phyloP scores from a whole-genome alignment of 2,329 filamentous ascomycete species.

The Trichoderma sp. region DNA sequence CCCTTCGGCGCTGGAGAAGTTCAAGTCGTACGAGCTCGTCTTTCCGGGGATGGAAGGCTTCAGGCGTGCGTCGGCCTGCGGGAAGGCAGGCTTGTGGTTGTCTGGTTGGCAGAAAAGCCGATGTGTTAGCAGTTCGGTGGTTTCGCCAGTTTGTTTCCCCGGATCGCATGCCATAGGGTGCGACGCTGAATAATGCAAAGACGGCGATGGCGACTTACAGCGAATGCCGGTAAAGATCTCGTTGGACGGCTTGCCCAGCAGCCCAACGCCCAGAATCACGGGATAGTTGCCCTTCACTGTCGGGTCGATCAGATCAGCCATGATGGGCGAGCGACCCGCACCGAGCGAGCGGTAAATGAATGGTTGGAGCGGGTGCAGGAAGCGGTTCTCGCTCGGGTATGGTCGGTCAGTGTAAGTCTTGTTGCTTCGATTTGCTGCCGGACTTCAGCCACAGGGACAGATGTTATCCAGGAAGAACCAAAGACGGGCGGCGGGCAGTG shows the following conservation, averaged over 20 bases:
- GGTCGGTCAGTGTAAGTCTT: neutral
- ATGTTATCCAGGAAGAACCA: neutral
- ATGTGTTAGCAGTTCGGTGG: constrained; percentile 4
- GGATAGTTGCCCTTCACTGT: constrained; percentile 65
- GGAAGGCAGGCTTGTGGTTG: constrained; percentile 63
- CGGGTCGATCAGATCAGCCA: constrained; percentile 57
- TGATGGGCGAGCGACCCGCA: constrained; percentile 5
- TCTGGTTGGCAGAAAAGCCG: constrained; percentile 47
- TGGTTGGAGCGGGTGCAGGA: neutral
- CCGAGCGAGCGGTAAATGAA: constrained; percentile 7
- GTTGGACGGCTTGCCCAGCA: constrained; percentile 59
- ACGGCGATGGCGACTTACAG: constrained; percentile 49
- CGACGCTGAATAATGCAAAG: neutral
- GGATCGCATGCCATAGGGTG: neutral
- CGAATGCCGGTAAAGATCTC: constrained; percentile 64
- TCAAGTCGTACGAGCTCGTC: constrained; percentile 59
- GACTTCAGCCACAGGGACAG: neutral
- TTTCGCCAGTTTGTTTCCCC: neutral
- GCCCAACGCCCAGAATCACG: constrained; percentile 64
- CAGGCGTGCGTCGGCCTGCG: constrained; percentile 55
- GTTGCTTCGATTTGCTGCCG: neutral
- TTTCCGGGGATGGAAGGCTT: constrained; percentile 55
- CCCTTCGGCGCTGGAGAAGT: constrained; percentile 57
- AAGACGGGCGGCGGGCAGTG: neutral
- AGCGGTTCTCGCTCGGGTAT: neutral